Evolutionary conservation across 2,329 filamentous ascomycete species (phyloP), one percentile per base, ranked within the genome.

Genomic region (Lachnellula arida): DNA sequence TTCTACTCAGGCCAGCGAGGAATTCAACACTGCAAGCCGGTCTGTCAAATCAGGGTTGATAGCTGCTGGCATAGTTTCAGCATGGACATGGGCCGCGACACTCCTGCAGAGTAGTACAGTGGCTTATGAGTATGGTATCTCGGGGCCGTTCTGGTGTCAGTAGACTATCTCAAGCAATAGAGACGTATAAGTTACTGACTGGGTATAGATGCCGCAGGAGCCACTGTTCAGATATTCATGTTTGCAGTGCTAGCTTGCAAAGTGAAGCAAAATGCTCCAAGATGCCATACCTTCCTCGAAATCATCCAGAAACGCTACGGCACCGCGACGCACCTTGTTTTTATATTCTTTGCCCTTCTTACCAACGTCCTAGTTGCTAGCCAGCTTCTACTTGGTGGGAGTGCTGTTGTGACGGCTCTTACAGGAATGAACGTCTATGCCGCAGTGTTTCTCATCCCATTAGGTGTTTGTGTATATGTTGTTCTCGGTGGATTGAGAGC

Each of bases 81-180:
- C 87, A 5, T 96, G 91, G 91, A 95, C 91, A 0, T 95, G 90
- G 89, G 90, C 89, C 0, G 90, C 88, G 19, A 92, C 89, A 0
- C 76, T 91, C 1, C 77, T 93, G 4, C 89, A 92, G 67, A 88
- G 83, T 1, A 85, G 87, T 0, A 81, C 84, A 14, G 87, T 94
- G 11, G 89, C 88, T 59, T 95, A 94, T 72, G 78, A 82, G 56
- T 92, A 91, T 66, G 82, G 83, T 46, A 78, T 86, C 34, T 82
- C 79, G 2, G 84, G 83, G 2, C 82, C 84, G 0, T 86, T 86
- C 69, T 82, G 78, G 78, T 32, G 28, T 32, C 9, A 32, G 28
- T 32, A 32, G 28, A 32, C 1, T 78, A 14, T 28, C 9, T 34
- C 40, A 35, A 32, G 7, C 19, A 15, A 37, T 51, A 35, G 44